Evolutionary conservation across 1,139 yeast genomes (phyloP), one percentile per base, ranked within the genome.

Genomic region (Yamadazyma atlantica): DNA sequence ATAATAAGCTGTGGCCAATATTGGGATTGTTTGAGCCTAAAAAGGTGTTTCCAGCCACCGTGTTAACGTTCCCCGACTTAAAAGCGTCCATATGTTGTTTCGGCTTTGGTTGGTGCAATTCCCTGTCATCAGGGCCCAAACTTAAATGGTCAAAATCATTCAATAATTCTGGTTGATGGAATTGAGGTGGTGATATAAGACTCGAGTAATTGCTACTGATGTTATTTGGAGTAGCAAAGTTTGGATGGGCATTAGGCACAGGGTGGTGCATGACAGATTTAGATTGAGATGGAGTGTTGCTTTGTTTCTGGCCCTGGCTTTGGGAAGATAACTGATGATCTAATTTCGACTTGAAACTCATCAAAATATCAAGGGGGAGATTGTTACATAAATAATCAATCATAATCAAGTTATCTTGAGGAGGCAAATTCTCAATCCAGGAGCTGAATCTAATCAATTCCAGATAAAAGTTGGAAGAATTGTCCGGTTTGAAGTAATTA

Each of bases 381-480:
- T 49, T 71, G 58, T 43, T 73, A 63, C 62, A 82, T 54, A 62
- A 77, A 48, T 80, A 72, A 47, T 82, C 87, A 54, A 81, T 68
- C 56, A 80, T 75, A 22, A 79, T 65, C 41, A 75, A 65, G 48
- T 72, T 80, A 49, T 83, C 86, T 38, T 73, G 75, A 9, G 76
- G 69, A 39, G 64, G 72, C 55, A 83, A 66, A 48, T 67, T 69
- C 45, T 73, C 75, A 49, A 82, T 66, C 89, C 89, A 83, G 48
- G 66, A 66, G 46, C 78, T 72, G 48, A 79, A 73, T 39, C 73
- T 70, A 39, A 74, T 65, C 52, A 83, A 58, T 43, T 71, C 75
- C 57, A 54, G 64, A 48, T 62, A 66, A 43, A 68, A 69, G 48
- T 59, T 53, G 41, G 33, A 25, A 14, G 32, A 32, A 15, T 31